Base-by-base conservation (phyloP, 164 flowering plant genomes). In the Nelumbo lutea region DNA sequence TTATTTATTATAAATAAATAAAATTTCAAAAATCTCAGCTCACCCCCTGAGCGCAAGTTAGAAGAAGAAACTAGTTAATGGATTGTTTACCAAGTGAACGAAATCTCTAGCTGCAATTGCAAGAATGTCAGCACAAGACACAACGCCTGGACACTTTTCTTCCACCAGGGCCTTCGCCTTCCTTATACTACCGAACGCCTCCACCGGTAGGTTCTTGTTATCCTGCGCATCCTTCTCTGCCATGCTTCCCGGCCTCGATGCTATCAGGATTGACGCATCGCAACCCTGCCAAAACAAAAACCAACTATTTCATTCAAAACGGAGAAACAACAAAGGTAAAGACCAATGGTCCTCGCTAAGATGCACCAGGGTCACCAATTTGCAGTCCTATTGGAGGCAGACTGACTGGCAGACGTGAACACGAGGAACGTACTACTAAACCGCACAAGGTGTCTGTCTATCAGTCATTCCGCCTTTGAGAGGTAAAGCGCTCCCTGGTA, bases 121-220 rank as follows among this genome's bases (percentile, higher is more conserved):
- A 27, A 93, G 81, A 43, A 93, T 88, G 75, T 93, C 97, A 4
- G 98, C 85, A 57, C 98, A 93, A 2, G 97, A 93, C 7, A 90
- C 97, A 0, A 82, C 86, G 55, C 65, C 78, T 3, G 94, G 91
- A 75, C 98, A 93, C 63, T 69, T 61, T 66, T 72, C 77, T 82
- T 93, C 96, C 0, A 90, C 53, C 65, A 78, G 90, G 1, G 81
- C 81, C 67, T 93, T 93, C 59, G 89, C 87, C 0, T 86, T 87
- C 11, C 89, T 87, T 1, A 90, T 88, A 64, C 88, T 67, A 57
- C 82, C 70, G 46, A 90, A 90, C 43, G 96, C 98, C 27, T 27
- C 27, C 27, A 27, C 27, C 78, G 89, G 83, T 13, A 89, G 59
- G 2, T 90, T 72, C 76, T 75, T 83, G 83, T 91, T 88, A 1